Conservation (phyloP, 768 basidiomycete species). For the Russula olivacea region DNA sequence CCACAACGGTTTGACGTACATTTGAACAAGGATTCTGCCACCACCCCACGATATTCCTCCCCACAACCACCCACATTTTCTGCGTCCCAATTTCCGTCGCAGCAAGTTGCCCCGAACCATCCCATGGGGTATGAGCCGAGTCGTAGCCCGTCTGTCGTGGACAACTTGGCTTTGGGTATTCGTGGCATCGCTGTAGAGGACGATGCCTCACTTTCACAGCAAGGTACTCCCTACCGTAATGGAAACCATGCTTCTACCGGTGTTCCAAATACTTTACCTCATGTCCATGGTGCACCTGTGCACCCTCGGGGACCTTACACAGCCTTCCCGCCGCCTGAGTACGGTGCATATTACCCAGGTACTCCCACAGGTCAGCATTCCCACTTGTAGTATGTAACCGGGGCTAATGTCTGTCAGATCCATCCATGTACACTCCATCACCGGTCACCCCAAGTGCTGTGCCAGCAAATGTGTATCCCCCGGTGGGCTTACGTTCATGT, state of each 20-base stretch:
- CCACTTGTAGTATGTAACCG: constrained; percentile 45
- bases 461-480: constrained; percentile 45
- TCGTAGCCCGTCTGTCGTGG: constrained; percentile 39
- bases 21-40: constrained; percentile 38
- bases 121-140: constrained; percentile 34
- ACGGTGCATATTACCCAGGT: constrained; percentile 51
- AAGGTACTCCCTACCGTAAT: constrained; percentile 34
- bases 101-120: constrained; percentile 27
- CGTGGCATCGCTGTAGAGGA: constrained; percentile 60
- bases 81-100: constrained; percentile 32
- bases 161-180: constrained; percentile 48
- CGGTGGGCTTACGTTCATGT: constrained; percentile 36
- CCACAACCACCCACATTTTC: constrained; percentile 36
- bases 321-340: constrained; percentile 51
- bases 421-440: constrained; percentile 45
- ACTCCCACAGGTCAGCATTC: constrained; percentile 36
- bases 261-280: constrained; percentile 33
- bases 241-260: constrained; percentile 31
- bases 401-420: constrained; percentile 47
- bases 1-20: constrained; percentile 49
- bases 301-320: constrained; percentile 45
- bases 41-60: constrained; percentile 43
- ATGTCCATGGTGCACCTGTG: constrained; percentile 40
- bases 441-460: constrained; percentile 40
- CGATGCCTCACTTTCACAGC: constrained; percentile 37